A percentile compares a stretch with the other conserved stretches of the same genome.
phyloP scores from a whole-genome alignment of 257 asterid species.

The Anisodus acutangulus region DNA sequence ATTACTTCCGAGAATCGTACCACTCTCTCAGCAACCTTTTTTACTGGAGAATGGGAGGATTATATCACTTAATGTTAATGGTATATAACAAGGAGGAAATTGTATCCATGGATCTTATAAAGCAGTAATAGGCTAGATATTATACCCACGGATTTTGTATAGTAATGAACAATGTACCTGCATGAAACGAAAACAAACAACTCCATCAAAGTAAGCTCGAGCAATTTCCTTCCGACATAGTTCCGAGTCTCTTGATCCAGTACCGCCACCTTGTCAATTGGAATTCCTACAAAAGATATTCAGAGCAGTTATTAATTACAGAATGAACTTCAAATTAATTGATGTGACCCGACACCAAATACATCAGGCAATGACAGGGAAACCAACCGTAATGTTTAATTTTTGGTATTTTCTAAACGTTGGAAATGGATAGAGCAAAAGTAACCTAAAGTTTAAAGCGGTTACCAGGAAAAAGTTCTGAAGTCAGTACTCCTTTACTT shows the following conservation, averaged over 20 bases:
- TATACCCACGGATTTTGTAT: neutral
- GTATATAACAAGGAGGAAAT: neutral
- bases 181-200: slow-evolving; percentile 83
- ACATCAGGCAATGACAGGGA: slow-evolving; percentile 6
- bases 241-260: slow-evolving; percentile 83
- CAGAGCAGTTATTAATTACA: slow-evolving; percentile 30
- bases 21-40: slow-evolving; percentile 10
- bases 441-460: slow-evolving; percentile 33
- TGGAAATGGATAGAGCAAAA: neutral
- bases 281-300: slow-evolving; percentile 62
- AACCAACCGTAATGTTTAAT: neutral
- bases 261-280: slow-evolving; percentile 82
- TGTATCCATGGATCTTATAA: slow-evolving; percentile 13
- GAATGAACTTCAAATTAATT: slow-evolving; percentile 19
- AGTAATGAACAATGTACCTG: slow-evolving; percentile 63
- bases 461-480: slow-evolving; percentile 90
- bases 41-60: neutral
- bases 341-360: neutral
- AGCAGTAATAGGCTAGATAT: neutral
- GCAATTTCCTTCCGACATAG: slow-evolving; percentile 80
- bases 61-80: neutral
- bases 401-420: neutral
- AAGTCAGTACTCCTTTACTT: slow-evolving; percentile 80
- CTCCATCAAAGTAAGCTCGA: slow-evolving; percentile 86
- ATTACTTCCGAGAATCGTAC: neutral